These are phyloP conservation scores for Exophiala xenobiotica DNA, from an alignment of 2,329 filamentous ascomycete genomes.

Conservation along the genomic window DNA sequence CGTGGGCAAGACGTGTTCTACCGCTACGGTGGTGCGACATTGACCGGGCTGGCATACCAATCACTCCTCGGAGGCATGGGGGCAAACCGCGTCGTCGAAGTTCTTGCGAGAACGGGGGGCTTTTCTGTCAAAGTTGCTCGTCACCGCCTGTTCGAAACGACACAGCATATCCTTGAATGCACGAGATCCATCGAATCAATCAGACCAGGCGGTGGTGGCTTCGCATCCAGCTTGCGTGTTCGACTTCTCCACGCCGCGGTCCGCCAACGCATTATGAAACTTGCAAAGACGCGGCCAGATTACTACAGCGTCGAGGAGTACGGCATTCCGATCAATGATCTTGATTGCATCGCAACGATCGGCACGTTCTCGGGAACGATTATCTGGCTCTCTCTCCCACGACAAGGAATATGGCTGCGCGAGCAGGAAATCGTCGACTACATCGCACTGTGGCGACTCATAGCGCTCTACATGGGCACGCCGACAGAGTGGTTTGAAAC, in stretches of 20 bases:
- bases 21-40: conserved; percentile 66
- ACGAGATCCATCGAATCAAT: conserved; percentile 64
- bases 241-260: conserved; percentile 69
- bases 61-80: conserved; percentile 63
- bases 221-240: conserved; percentile 64
- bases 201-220: conserved; percentile 66
- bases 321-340: conserved; percentile 71
- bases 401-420: conserved; percentile 68
- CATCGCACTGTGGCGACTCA: conserved; percentile 72
- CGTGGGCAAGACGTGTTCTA: conserved; percentile 77
- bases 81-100: conserved; percentile 70
- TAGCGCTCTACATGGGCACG: conserved; percentile 69
- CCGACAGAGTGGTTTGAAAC: conserved; percentile 62
- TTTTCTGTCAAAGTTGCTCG: conserved; percentile 68
- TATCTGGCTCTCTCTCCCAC: conserved; percentile 67
- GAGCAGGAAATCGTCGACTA: conserved; percentile 66
- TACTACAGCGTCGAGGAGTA: conserved; percentile 62
- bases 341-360: conserved; percentile 72
- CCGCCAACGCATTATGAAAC: conserved; percentile 61
- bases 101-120: conserved; percentile 69
- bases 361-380: conserved; percentile 66
- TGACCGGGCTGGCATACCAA: conserved; percentile 65
- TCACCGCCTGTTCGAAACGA: conserved; percentile 68
- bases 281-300: conserved; percentile 55
- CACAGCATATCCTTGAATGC: conserved; percentile 72